Evolutionary conservation across 805 yeast species (phyloP), one percentile per base, ranked within the genome.

Genomic region (Lipomyces japonicus): DNA sequence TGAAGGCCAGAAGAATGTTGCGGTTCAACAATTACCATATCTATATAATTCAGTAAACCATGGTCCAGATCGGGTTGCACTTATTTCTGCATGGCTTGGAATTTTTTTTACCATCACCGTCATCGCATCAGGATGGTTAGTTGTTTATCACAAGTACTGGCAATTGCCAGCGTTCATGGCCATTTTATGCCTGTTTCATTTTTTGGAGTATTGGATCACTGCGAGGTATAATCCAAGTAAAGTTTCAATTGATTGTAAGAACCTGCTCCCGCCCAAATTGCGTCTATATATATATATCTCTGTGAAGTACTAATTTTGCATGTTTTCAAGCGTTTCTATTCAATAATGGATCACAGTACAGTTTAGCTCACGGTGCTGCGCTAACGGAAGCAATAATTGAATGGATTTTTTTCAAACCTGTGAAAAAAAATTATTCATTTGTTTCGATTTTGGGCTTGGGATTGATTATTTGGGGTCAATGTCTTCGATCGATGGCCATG

Each of bases 181-280:
- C 9, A 65, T 77, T 0, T 63, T 86, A 7, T 65, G 83, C 2
- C 24, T 75, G 0, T 93, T 91, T 68, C 97, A 93, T 65, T 77
- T 86, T 59, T 64, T 86, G 19, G 98, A 93, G 68, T 93, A 82
- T 65, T 79, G 76, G 61, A 76, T 81, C 35, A 93, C 98, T 0
- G 89, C 95, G 0, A 69, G 71, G 44, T 88, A 74, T 68, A 89
- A 91, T 62, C 74, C 81, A 2, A 65, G 72, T 3, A 80, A 82
- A 61, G 84, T 83, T 1, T 81, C 80, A 37, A 75, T 75, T 48
- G 88, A 85, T 59, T 88, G 63, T 60, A 56, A 39, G 60, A 47
- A 10, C 22, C 9, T 31, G 6, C 10, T n/a, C 3, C 36, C 23
- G 39, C 39, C 14, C 12, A 9, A 21, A 35, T 3, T 10, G 21